Base-by-base conservation (phyloP, 2,329 filamentous ascomycete genomes). In the Aureobasidium pullulans region DNA sequence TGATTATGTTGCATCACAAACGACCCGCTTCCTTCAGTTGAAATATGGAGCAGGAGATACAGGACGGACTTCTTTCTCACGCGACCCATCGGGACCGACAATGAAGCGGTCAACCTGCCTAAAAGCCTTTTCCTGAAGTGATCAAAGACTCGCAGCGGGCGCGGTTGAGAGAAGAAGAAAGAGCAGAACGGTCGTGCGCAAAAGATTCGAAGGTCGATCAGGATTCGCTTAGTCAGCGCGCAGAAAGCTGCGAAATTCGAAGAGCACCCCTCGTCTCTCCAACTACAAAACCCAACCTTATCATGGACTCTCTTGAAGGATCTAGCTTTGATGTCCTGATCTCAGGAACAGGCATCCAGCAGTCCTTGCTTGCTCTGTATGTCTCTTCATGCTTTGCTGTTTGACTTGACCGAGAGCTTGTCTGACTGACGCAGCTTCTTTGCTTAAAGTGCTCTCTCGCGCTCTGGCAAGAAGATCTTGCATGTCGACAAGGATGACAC, bases 401-500 rank as follows among this genome's bases (percentile, higher is more conserved):
- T 56, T 40, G 48, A 61, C 57, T 48, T 28, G 40, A 58, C 53
- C 59, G 64, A 66, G 66, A 68, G 73, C 76, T 76, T 77, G 72
- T 84, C 85, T 88, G 84, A 89, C 87, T 89, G 83, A 90, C 85
- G 73, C 75, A 87, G 82, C 75, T 52, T 59, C 71, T 69, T 19
- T 73, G 71, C 68, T 64, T 75, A 65, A 81, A 97, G 93, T 81
- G 88, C 93, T 68, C 82, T 97, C 67, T 97, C 93, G 66, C 87
- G 92, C 70, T 96, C 91, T 63, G 87, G 86, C 71, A 96, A 96
- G 79, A 94, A 90, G 68, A 84, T 96, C 65, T 82, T 97, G 62
- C 93, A 97, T 72, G 78, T 96, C 71, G 93, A 97, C 71, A 82
- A 83, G 64, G 92, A 96, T 76, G 81, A 85, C 63, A 96, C 90